These are phyloP conservation scores for Auricularia cornea DNA, from an alignment of 768 basidiomycete genomes.

Conservation along the genomic window DNA sequence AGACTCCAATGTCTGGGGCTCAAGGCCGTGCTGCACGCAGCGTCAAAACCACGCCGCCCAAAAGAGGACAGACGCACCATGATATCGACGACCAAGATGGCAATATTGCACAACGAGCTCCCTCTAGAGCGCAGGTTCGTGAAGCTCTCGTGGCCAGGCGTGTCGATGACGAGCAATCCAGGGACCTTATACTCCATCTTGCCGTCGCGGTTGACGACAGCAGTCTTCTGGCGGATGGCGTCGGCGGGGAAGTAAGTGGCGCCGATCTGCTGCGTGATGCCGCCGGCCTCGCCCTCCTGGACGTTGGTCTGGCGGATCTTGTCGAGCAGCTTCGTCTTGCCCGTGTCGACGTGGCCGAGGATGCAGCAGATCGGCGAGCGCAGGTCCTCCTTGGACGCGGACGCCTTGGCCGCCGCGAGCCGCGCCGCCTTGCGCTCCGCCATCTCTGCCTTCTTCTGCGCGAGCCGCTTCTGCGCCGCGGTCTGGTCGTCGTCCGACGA, in stretches of 20 bases:
- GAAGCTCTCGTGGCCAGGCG: slow-evolving; percentile 99
- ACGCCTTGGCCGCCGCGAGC: slow-evolving; percentile 78
- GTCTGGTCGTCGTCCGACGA: slow-evolving; percentile 60
- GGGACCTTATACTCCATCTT: slow-evolving; percentile 91
- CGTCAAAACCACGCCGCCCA: background rate
- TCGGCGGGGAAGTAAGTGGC: slow-evolving; percentile 98
- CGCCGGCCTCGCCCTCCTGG: slow-evolving; percentile 98
- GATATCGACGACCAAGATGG: slow-evolving; percentile 97
- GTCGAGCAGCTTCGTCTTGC: slow-evolving; percentile 95
- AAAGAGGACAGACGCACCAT: slow-evolving; percentile 46
- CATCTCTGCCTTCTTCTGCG: slow-evolving; percentile 76
- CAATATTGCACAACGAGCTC: slow-evolving; percentile 96
- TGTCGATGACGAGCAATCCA: slow-evolving; percentile 92
- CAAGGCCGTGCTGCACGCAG: slow-evolving; percentile 76
- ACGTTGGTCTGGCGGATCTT: slow-evolving; percentile 99
- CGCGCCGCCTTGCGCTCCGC: slow-evolving; percentile 70
- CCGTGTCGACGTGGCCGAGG: slow-evolving; percentile 97
- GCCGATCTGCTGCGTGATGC: slow-evolving; percentile 99
- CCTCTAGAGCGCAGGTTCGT: slow-evolving; percentile 93
- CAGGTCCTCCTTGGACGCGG: slow-evolving; percentile 78
- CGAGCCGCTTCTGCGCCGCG: slow-evolving; percentile 53
- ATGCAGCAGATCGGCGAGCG: slow-evolving; percentile 99
- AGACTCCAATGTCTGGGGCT: slow-evolving; percentile 97
- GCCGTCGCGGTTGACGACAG: slow-evolving; percentile 73
- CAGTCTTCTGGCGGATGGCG: slow-evolving; percentile 88